Evolutionary conservation across 352 stramenopile genomes (phyloP).

Genomic region (Globisporangium paroecandrum): DNA sequence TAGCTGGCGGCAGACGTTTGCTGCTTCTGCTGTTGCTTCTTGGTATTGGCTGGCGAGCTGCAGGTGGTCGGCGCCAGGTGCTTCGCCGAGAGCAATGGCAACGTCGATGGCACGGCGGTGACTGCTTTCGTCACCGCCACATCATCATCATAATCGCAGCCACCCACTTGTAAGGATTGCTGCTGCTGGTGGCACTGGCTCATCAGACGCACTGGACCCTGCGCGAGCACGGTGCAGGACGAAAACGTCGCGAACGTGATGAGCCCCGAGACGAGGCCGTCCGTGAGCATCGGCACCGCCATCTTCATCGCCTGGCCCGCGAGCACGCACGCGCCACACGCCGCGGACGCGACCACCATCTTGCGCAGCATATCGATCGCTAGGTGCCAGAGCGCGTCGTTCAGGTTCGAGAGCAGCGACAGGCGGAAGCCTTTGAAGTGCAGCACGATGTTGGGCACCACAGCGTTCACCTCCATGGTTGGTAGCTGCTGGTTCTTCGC

Average conservation of each 20-base stretch:
- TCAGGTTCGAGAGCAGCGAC: conserved; percentile 24
- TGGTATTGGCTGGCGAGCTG: conserved; percentile 4
- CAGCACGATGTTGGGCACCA: conserved; percentile 51
- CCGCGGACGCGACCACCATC: conserved; percentile 18
- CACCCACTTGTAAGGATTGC: background rate
- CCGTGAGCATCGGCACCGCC: conserved; percentile 31
- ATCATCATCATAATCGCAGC: background rate
- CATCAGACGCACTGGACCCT: conserved; percentile 18
- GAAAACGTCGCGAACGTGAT: conserved; percentile 57
- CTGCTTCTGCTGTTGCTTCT: background rate
- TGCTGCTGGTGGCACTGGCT: conserved; percentile 8
- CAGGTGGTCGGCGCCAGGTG: conserved; percentile 19
- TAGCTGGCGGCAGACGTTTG: background rate
- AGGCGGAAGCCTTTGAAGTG: conserved; percentile 56
- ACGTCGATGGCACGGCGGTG: conserved; percentile 17
- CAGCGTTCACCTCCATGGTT: conserved; percentile 22
- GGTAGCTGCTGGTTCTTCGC: background rate
- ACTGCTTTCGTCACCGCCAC: conserved; percentile 10
- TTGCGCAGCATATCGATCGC: conserved; percentile 23
- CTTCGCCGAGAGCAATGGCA: conserved; percentile 25
- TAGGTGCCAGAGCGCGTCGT: conserved; percentile 22
- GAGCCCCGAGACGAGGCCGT: conserved; percentile 30
- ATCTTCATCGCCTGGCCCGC: conserved; percentile 12
- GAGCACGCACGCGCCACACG: conserved; percentile 14
- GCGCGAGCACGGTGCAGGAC: conserved; percentile 36